Evolutionary conservation across 768 basidiomycete species (phyloP).

Genomic region (Mycena haematopus): DNA sequence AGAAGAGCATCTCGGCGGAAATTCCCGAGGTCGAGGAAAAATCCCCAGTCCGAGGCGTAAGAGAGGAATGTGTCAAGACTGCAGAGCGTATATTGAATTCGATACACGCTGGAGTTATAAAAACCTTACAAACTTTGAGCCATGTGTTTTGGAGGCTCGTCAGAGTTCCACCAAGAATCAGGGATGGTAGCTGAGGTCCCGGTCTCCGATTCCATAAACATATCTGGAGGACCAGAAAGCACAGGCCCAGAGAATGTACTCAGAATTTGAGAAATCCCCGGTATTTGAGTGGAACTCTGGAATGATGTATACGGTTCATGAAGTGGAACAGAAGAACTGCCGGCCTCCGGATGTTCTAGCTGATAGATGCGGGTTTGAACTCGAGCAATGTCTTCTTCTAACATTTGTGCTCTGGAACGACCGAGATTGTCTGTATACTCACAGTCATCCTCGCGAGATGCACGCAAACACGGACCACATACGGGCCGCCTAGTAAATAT

Average conservation of each 20-base stretch:
- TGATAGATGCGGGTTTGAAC: constrained; percentile 45
- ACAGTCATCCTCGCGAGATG: constrained; percentile 47
- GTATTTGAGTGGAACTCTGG: constrained; percentile 3
- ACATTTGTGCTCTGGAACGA: constrained; percentile 43
- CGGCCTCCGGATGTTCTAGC: constrained; percentile 37
- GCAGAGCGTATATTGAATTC: background rate
- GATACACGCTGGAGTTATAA: background rate
- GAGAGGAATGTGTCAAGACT: constrained; percentile 40
- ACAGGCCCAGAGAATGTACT: background rate
- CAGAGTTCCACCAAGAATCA: constrained; percentile 13
- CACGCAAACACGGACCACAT: constrained; percentile 47
- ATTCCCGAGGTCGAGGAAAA: constrained; percentile 51
- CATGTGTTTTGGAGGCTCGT: constrained; percentile 12
- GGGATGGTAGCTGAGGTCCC: background rate
- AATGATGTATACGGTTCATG: constrained; percentile 35
- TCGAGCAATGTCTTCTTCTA: constrained; percentile 48
- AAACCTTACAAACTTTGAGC: constrained; percentile 8
- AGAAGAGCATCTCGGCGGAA: constrained; percentile 41
- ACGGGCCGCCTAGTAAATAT: constrained; percentile 36
- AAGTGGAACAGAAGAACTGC: constrained; percentile 30
- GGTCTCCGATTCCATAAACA: background rate
- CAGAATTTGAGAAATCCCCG: background rate
- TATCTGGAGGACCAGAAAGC: background rate
- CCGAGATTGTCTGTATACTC: constrained; percentile 50
- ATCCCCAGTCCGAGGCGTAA: constrained; percentile 47